Evolutionary conservation across 2,329 filamentous ascomycete genomes (phyloP).

Genomic region (Reticulascus tulasneorum): DNA sequence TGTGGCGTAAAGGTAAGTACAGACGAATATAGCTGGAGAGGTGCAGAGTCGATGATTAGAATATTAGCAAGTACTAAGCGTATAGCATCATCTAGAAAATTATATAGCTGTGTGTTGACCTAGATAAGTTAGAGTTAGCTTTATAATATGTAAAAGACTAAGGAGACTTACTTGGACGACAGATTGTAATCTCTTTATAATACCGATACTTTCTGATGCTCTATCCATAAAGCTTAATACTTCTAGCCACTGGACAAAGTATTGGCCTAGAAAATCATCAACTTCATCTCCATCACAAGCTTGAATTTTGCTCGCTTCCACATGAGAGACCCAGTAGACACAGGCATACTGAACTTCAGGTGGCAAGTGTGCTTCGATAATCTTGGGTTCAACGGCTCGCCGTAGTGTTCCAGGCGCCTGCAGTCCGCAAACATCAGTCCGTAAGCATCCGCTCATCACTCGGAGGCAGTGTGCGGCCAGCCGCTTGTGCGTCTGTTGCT

Average conservation of each 20-base stretch:
- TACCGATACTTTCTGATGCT: slow-evolving; percentile 5
- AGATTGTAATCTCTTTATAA: slow-evolving; percentile 7
- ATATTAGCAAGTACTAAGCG: slow-evolving; percentile 13
- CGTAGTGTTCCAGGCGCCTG: slow-evolving; percentile 19
- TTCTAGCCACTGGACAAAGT: slow-evolving; percentile 40
- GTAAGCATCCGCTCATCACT: slow-evolving; percentile 26
- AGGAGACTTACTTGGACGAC: slow-evolving; percentile 6
- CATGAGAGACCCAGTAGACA: slow-evolving; percentile 32
- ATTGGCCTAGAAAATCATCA: slow-evolving; percentile 28
- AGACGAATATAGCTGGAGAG: slow-evolving; percentile 23
- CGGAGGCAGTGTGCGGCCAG: slow-evolving; percentile 30
- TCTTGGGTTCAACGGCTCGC: slow-evolving; percentile 17
- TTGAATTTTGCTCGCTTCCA: slow-evolving; percentile 19
- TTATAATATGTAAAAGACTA: too few relatives aligned
- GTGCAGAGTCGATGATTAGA: slow-evolving; percentile 8
- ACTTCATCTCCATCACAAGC: slow-evolving; percentile 24
- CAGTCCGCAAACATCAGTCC: slow-evolving; percentile 30
- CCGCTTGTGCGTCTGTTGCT: slow-evolving; percentile 23
- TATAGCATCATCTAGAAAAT: slow-evolving; percentile 14
- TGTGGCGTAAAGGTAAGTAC: slow-evolving; percentile 20
- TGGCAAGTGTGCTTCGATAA: slow-evolving; percentile 20
- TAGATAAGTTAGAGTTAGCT: slow-evolving; percentile 1
- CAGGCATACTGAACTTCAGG: slow-evolving; percentile 35
- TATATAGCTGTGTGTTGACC: background rate
- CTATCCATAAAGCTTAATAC: slow-evolving; percentile 28